These are phyloP conservation scores for Globomyces sp. DNA, from an alignment of 371 early-diverging fungal species.

Conservation along the genomic window DNA sequence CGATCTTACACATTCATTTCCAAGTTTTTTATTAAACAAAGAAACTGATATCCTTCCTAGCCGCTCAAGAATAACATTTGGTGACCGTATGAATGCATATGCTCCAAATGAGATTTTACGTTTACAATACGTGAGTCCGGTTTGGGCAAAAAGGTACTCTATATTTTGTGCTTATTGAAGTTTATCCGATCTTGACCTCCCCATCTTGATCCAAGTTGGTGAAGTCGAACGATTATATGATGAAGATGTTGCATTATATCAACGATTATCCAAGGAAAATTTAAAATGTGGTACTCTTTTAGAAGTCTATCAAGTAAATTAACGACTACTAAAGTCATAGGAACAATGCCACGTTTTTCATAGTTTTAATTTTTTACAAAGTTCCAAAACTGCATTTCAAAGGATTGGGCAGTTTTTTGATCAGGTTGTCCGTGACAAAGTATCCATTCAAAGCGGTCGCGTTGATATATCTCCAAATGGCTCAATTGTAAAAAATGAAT, in stretches of 20 bases:
- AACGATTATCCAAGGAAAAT: not conserved
- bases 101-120: slow-evolving; percentile 14
- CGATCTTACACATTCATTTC: slow-evolving; percentile 4
- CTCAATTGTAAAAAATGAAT: not conserved
- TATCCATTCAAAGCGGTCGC: not conserved
- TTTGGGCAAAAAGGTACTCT: slow-evolving; percentile 10
- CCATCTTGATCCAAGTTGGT: slow-evolving; percentile 20
- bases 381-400: slow-evolving; percentile 9
- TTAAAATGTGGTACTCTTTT: not conserved
- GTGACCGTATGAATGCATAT: slow-evolving; percentile 8
- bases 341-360: slow-evolving; percentile 22
- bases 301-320: slow-evolving; percentile 4
- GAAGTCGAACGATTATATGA: slow-evolving; percentile 12
- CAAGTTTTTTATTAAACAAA: slow-evolving; percentile 2
- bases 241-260: slow-evolving; percentile 13
- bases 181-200: slow-evolving; percentile 8
- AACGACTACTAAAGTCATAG: not conserved
- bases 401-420: not conserved
- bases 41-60: slow-evolving; percentile 7
- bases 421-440: not conserved
- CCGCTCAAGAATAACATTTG: not conserved
- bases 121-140: slow-evolving; percentile 8
- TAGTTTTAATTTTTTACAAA: slow-evolving; percentile 2
- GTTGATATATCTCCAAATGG: not conserved
- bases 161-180: not conserved